Evolutionary conservation across 164 flowering plant species (phyloP), one percentile per base, ranked within the genome.

Genomic region (Chimonanthus praecox): DNA sequence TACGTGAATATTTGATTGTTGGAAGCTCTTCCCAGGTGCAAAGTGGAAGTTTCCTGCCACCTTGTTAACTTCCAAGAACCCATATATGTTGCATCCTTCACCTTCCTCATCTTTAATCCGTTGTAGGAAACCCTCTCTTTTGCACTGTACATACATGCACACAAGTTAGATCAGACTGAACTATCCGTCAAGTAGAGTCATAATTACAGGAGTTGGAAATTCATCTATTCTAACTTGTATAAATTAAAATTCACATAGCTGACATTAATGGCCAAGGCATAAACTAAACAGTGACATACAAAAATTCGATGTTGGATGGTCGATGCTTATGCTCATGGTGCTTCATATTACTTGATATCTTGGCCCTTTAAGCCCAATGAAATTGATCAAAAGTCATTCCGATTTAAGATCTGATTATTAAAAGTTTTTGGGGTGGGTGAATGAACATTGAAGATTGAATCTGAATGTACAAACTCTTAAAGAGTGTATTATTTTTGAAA

Each of bases 61-160:
- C 80, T 85, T 90, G 70, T 87, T 90, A 49, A 90, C 90, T 82
- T 89, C 91, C 75, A 90, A 73, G 67, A 86, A 81, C 73, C 96
- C 96, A 76, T 87, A 71, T n/a, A 90, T 82, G 75, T 87, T 89
- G 83, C 96, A 90, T 71, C 96, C 96, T 88, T 90, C 96, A 69
- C 96, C 96, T 8, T 83, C 89, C 80, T 90, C 90, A 47, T 87
- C 92, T 73, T 88, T 89, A 61, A 90, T 71, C 74, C 78, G 85
- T 75, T 90, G 86, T 45, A 90, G 60, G 72, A 84, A 89, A 43
- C 93, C 96, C 82, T 90, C 96, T 69, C 96, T 76, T 77, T 87
- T 84, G 83, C 96, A 90, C 96, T 90, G 78, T 69, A 46, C 49
- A 43, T n/a, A 11, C 5, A 16, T 6, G 47, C 20, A 51, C 15